Conservation (phyloP, 768 basidiomycete species). For the Collybia mongolica region DNA sequence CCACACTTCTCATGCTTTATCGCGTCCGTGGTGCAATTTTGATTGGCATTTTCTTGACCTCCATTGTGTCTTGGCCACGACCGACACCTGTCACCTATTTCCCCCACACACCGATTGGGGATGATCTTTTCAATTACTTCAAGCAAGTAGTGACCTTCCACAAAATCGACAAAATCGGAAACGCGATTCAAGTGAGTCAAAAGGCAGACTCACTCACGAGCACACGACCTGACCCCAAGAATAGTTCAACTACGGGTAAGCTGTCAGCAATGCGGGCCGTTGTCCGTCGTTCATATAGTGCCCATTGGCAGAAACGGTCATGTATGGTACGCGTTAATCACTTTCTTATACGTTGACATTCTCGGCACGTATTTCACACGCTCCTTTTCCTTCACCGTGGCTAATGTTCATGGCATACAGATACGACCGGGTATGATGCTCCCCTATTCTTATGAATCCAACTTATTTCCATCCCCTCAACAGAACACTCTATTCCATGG, state of each 20-base stretch:
- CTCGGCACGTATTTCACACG: slow-evolving; percentile 47
- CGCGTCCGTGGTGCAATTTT: slow-evolving; percentile 82
- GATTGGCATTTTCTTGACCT: slow-evolving; percentile 81
- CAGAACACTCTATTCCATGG: slow-evolving; percentile 88
- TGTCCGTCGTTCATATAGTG: slow-evolving; percentile 9
- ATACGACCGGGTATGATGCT: slow-evolving; percentile 45
- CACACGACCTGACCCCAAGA: slow-evolving; percentile 5
- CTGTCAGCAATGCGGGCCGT: not conserved
- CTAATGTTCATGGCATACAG: slow-evolving; percentile 21
- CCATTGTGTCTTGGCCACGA: slow-evolving; percentile 88
- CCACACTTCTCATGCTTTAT: slow-evolving; percentile 80
- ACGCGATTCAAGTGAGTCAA: slow-evolving; percentile 60
- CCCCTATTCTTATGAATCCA: not conserved
- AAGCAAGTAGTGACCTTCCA: slow-evolving; percentile 81
- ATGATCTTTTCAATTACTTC: slow-evolving; percentile 80
- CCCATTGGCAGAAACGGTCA: slow-evolving; percentile 50
- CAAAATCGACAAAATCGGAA: slow-evolving; percentile 57
- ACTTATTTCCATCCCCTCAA: slow-evolving; percentile 30
- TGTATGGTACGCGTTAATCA: slow-evolving; percentile 86
- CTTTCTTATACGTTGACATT: slow-evolving; percentile 89
- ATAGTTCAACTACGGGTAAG: slow-evolving; percentile 49
- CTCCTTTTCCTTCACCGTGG: not conserved
- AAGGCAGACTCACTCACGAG: too few relatives aligned
- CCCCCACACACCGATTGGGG: slow-evolving; percentile 66
- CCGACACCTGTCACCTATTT: slow-evolving; percentile 78